Evolutionary conservation across 805 yeast genomes (phyloP).

Genomic region (Candida sakaeoensis): DNA sequence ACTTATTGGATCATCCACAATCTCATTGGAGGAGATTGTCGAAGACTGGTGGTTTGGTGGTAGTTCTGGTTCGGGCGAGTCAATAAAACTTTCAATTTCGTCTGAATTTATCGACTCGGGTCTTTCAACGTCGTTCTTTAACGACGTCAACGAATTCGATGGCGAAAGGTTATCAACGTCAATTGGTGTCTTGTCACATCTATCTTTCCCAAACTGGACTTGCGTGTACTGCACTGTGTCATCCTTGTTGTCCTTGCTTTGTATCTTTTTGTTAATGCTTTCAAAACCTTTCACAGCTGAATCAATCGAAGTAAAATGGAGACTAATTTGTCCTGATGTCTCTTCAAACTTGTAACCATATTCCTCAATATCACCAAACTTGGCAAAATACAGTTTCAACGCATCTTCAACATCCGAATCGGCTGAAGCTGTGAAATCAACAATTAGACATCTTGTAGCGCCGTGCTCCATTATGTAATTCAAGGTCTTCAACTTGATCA

Average conservation of each 20-base stretch:
- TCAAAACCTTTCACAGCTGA: slow-evolving; percentile 45
- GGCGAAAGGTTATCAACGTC: slow-evolving; percentile 4
- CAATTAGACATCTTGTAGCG: slow-evolving; percentile 34
- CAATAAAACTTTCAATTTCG: slow-evolving; percentile 8
- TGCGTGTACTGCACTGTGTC: slow-evolving; percentile 14
- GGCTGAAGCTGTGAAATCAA: slow-evolving; percentile 10
- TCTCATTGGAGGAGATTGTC: neutral
- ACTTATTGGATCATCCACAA: slow-evolving; percentile 10
- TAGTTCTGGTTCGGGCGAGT: slow-evolving; percentile 1
- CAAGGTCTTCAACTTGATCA: slow-evolving; percentile 36
- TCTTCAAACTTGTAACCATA: slow-evolving; percentile 14
- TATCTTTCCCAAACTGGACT: slow-evolving; percentile 29
- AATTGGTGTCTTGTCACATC: slow-evolving; percentile 32
- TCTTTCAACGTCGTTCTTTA: slow-evolving; percentile 5
- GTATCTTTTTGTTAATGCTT: slow-evolving; percentile 16
- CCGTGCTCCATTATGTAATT: slow-evolving; percentile 36
- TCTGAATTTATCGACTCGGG: neutral
- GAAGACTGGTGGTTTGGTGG: neutral
- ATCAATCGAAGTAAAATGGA: slow-evolving; percentile 45
- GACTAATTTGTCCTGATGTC: slow-evolving; percentile 9
- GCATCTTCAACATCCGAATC: slow-evolving; percentile 3
- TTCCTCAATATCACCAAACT: slow-evolving; percentile 41
- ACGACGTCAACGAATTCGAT: slow-evolving; percentile 3
- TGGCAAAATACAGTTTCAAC: slow-evolving; percentile 22
- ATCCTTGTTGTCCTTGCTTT: slow-evolving; percentile 7